These are phyloP conservation scores for Phytophthora tentaculata DNA, from an alignment of 352 stramenopile species.

Conservation along the genomic window DNA sequence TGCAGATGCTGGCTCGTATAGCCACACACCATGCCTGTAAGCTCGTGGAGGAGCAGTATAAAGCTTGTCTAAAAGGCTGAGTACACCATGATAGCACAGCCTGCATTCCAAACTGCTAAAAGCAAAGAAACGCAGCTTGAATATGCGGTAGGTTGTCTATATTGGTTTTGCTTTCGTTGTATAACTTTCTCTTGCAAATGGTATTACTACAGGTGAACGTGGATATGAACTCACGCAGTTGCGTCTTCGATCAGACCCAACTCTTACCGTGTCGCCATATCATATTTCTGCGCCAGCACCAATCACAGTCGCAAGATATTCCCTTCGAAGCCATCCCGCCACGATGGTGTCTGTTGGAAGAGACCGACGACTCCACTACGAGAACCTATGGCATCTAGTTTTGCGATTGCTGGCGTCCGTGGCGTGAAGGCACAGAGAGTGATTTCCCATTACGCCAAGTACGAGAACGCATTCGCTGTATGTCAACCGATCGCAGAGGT, in stretches of 20 bases:
- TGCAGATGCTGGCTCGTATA: background rate
- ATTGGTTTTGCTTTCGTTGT: background rate
- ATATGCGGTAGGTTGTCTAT: background rate
- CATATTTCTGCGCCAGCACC: background rate
- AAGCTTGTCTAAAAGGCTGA: background rate
- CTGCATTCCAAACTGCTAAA: background rate
- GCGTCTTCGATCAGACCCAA: too few relatives aligned
- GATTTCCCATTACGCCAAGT: conserved; percentile 2
- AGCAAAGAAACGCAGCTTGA: background rate
- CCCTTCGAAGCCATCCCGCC: background rate
- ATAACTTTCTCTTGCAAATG: too few relatives aligned
- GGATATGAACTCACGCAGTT: too few relatives aligned
- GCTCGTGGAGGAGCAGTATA: background rate
- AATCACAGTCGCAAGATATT: background rate
- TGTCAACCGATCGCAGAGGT: conserved; percentile 1
- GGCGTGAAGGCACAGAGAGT: too few relatives aligned
- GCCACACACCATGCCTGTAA: conserved; percentile 3
- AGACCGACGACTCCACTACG: too few relatives aligned
- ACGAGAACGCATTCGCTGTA: background rate
- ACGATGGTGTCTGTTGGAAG: background rate
- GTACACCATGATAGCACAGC: background rate
- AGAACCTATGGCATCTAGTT: too few relatives aligned
- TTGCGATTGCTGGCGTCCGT: too few relatives aligned
- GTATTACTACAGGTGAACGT: too few relatives aligned
- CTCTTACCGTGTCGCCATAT: too few relatives aligned